Conservation (phyloP, 176 grass and related monocot species). For the Tillandsia fasciculata region DNA sequence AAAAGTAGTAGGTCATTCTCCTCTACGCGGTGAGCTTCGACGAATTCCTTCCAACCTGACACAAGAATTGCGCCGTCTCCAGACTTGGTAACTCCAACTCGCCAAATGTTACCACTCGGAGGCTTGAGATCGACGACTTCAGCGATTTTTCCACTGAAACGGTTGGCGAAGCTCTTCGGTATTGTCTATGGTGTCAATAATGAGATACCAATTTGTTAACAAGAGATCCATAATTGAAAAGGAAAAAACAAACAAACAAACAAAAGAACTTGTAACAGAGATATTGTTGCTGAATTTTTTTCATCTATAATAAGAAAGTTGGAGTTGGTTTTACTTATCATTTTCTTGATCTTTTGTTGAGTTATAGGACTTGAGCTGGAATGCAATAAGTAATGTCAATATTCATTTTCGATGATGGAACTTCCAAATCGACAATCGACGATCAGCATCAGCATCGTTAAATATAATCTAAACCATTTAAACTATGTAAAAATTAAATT, state of each 20-base stretch:
- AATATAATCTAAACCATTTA: no score
- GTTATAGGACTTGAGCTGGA: no score
- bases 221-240: neutral
- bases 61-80: slow-evolving; percentile 14
- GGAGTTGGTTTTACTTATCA: no score
- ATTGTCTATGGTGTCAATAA: slow-evolving; percentile 17
- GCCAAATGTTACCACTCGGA: slow-evolving; percentile 21
- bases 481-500: no score
- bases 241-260: neutral
- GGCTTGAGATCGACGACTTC: slow-evolving; percentile 25
- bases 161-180: slow-evolving; percentile 30
- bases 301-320: no score
- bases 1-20: slow-evolving; percentile 31
- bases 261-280: neutral
- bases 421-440: no score
- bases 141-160: slow-evolving; percentile 15
- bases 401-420: no score
- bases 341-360: no score
- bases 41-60: slow-evolving; percentile 35
- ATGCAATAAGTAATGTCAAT: no score
- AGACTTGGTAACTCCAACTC: slow-evolving; percentile 12
- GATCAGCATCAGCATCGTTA: no score
- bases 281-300: neutral
- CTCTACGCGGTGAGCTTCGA: slow-evolving; percentile 19
- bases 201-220: no score